A percentile compares a stretch with the other conserved stretches of the same genome.
phyloP scores from a whole-genome alignment of 2,329 filamentous ascomycete genomes.

The Penicillium fuscoglaucum region DNA sequence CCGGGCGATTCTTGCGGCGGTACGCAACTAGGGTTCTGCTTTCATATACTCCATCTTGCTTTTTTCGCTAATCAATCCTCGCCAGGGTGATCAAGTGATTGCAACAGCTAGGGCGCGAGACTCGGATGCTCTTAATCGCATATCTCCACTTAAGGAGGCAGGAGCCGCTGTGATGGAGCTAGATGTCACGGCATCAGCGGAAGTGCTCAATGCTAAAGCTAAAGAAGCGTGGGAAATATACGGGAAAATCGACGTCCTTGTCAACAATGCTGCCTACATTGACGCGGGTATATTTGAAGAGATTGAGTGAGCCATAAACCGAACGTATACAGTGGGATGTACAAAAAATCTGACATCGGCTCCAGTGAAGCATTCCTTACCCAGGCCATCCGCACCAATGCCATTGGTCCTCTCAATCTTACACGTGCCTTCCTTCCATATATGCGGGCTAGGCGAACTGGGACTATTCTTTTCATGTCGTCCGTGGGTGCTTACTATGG shows the following conservation, averaged over 20 bases:
- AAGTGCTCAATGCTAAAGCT: constrained; percentile 20
- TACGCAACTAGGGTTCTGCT: not conserved
- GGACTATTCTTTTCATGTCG: not conserved
- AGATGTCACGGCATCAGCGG: constrained; percentile 26
- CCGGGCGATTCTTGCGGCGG: not conserved
- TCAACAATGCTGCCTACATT: constrained; percentile 10
- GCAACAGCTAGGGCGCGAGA: not conserved
- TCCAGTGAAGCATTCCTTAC: not conserved
- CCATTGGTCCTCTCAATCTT: not conserved
- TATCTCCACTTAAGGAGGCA: constrained; percentile 20
- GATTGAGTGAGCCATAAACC: not conserved
- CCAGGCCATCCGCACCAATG: not conserved
- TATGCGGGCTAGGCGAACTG: not conserved
- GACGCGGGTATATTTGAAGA: not conserved
- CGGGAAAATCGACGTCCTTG: constrained; percentile 32
- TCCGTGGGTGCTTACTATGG: not conserved
- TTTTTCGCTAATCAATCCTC: not conserved
- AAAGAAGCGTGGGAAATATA: constrained; percentile 21
- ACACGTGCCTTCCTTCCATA: not conserved
- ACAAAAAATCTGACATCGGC: not conserved
- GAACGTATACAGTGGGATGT: too few species aligned
- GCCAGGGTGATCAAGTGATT: not conserved
- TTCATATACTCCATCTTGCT: not conserved
- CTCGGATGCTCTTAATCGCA: not conserved
- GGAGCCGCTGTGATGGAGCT: constrained; percentile 28